These are phyloP conservation scores for Boechera retrofracta DNA, from an alignment of 345 rosid genomes.

Conservation along the genomic window DNA sequence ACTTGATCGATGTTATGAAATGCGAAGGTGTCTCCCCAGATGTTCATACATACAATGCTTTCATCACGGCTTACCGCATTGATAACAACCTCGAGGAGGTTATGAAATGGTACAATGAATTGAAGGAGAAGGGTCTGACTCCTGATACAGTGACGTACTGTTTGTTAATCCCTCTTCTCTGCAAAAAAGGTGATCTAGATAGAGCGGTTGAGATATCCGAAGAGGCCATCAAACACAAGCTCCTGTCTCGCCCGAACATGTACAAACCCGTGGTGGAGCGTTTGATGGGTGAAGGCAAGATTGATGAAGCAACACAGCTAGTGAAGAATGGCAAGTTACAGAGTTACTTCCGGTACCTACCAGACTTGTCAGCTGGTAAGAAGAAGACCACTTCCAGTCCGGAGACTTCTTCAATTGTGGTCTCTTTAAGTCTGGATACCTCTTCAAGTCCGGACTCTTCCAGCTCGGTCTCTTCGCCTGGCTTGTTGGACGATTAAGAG, in stretches of 20 bases:
- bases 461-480: conserved; percentile 5
- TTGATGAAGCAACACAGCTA: conserved; percentile 62
- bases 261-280: conserved; percentile 61
- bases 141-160: conserved; percentile 52
- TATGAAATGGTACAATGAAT: conserved; percentile 58
- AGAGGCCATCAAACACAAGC: conserved; percentile 44
- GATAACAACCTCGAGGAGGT: conserved; percentile 55
- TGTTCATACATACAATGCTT: conserved; percentile 57
- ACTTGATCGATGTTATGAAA: conserved; percentile 55
- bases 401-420: not conserved
- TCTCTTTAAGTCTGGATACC: not conserved
- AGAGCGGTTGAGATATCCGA: conserved; percentile 57
- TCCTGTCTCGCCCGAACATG: conserved; percentile 45
- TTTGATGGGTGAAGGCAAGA: conserved; percentile 56
- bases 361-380: conserved; percentile 50
- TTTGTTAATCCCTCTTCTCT: conserved; percentile 52
- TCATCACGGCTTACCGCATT: conserved; percentile 58
- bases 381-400: conserved; percentile 18
- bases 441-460: not conserved
- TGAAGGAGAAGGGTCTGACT: conserved; percentile 43
- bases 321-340: conserved; percentile 56
- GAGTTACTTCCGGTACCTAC: conserved; percentile 46
- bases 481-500: conserved; percentile 22
- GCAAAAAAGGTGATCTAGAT: conserved; percentile 61
- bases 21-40: conserved; percentile 53